phyloP scores from a whole-genome alignment of 116 monocot genomes.

The Trichopus zeylanicus region DNA sequence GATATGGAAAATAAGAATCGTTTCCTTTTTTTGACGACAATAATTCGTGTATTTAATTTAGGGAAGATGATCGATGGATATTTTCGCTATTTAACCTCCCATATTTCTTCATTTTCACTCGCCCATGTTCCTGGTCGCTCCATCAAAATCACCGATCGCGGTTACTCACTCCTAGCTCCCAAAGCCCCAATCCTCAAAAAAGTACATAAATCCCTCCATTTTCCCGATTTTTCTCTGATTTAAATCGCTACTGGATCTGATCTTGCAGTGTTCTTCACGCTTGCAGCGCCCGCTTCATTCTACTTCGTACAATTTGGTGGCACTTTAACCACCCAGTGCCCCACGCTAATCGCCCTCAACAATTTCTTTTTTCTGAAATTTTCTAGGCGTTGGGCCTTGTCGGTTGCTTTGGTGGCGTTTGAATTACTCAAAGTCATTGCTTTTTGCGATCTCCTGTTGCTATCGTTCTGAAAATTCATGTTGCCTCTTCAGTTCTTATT shows the following conservation, averaged over 20 bases:
- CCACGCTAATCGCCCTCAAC: background rate
- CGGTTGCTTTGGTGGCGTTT: background rate
- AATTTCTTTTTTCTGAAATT: background rate
- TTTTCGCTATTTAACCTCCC: too few species aligned
- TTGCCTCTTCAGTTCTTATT: background rate
- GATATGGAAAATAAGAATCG: too few species aligned
- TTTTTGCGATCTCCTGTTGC: background rate
- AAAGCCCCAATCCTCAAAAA: background rate
- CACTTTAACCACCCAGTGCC: background rate
- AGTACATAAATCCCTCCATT: background rate
- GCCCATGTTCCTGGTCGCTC: too few species aligned
- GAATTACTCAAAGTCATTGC: background rate
- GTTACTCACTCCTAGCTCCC: background rate
- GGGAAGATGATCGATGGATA: too few species aligned
- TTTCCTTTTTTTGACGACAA: too few species aligned
- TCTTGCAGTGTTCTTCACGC: constrained; percentile 3
- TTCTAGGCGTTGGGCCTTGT: background rate
- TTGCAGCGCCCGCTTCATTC: background rate
- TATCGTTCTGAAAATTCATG: background rate
- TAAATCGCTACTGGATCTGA: background rate
- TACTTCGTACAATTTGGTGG: background rate
- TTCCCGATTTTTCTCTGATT: background rate
- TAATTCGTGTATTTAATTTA: too few species aligned
- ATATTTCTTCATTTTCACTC: too few species aligned
- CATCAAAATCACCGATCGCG: background rate